Percentiles rank a stretch among this genome's conserved stretches.
These are phyloP conservation scores for Clitocybe nebularis DNA, from an alignment of 1,284 basidiomycete species.

Conservation along the genomic window DNA sequence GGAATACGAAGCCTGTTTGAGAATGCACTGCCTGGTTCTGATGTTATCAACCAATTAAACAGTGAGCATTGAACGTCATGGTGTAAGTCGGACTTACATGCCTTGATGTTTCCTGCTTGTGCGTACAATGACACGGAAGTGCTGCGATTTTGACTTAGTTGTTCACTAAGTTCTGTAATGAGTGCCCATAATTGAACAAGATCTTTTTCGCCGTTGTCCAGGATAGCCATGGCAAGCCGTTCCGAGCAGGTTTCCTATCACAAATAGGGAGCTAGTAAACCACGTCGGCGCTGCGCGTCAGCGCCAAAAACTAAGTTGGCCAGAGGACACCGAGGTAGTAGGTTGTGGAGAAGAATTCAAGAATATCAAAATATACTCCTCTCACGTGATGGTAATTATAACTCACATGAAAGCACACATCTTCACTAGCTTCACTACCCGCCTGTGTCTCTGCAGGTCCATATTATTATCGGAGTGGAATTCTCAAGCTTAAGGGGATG, in stretches of 20 bases:
- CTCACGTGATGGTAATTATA: neutral
- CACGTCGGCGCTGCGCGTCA: neutral
- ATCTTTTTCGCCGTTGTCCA: constrained; percentile 43
- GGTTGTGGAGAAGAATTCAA: too few relatives aligned
- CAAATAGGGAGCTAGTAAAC: neutral
- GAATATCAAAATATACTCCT: too few relatives aligned
- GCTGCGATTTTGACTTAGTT: constrained; percentile 77
- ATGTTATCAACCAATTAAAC: constrained; percentile 6
- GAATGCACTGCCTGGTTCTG: constrained; percentile 65
- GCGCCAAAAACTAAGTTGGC: neutral
- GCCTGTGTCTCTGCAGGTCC: neutral
- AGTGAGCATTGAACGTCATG: too few relatives aligned
- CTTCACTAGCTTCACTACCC: neutral
- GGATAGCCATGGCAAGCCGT: constrained; percentile 25
- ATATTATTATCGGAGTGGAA: neutral
- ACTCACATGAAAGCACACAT: neutral
- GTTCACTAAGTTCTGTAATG: constrained; percentile 78
- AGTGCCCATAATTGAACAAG: constrained; percentile 69
- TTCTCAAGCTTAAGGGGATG: neutral
- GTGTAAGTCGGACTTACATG: constrained; percentile 26
- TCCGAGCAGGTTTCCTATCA: neutral
- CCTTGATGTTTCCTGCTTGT: constrained; percentile 80
- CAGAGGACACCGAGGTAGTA: neutral
- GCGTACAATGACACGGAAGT: constrained; percentile 53
- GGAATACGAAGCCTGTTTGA: constrained; percentile 88